Evolutionary conservation across 768 basidiomycete genomes (phyloP), one percentile per base, ranked within the genome.

Genomic region (Russula sp.): DNA sequence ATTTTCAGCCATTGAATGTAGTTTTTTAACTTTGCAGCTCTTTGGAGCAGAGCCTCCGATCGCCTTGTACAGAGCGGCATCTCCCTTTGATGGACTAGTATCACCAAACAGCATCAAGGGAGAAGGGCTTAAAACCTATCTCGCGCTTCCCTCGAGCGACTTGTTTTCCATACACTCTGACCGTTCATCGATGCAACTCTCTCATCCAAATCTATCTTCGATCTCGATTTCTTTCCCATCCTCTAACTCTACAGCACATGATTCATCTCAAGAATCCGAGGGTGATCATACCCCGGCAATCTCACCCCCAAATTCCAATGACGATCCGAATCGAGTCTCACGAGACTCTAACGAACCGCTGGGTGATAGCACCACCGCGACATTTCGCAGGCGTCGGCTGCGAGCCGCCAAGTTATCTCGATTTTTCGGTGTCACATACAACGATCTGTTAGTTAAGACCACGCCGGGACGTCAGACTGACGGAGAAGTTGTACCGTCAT

Each of bases 351-450:
- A 14, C 43, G 25, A 46, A 47, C 2, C 29, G 36, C 9, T 39
- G 13, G 52, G 22, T n/a, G 58, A 55, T 10, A 29, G 4, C 43
- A 48, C 52, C 25, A 52, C 63, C 42, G 50, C 52, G 16, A 49
- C 65, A 39, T 72, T 74, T 66, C 69, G 66, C 32, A 67, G 67
- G 61, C 75, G 78, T 42, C 72, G 78, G n/a, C 69, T 76, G 8
- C 78, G 81, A 35, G 77, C 77, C n/a, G 78, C 77, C 59, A 85
- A 84, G 69, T 70, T 85, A 45, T 75, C 80, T 29, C 78, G 77
- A 47, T 83, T 85, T 71, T 84, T 84, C 69, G 82, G 83, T 14
- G 82, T 83, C 36, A 75, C 71, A 32, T 78, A 77, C 65, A 72
- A 77, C 56, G 78, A 81, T 64, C 72, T 84, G 34, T 70, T 22